These are phyloP conservation scores for Lyophyllum decastes DNA, from an alignment of 768 basidiomycete species.

Conservation along the genomic window DNA sequence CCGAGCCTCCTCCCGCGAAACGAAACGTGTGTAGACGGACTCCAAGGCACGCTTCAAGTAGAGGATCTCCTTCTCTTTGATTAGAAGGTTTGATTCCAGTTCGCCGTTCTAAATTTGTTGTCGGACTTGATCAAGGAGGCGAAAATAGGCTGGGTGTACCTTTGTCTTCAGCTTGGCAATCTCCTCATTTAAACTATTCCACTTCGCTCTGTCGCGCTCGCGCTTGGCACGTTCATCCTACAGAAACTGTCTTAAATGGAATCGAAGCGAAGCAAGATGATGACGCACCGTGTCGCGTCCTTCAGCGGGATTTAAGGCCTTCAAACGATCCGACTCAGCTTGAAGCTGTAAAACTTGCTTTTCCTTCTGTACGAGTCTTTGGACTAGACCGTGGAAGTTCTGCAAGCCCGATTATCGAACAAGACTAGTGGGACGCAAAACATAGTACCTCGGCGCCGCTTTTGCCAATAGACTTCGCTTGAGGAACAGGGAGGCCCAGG, in stretches of 20 bases:
- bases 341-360: conserved; percentile 78
- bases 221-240: conserved; percentile 76
- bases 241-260: neutral
- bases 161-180: conserved; percentile 68
- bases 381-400: conserved; percentile 74
- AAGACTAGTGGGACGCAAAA: conserved; percentile 1
- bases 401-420: conserved; percentile 24
- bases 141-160: conserved; percentile 36
- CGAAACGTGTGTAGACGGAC: conserved; percentile 82
- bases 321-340: conserved; percentile 66
- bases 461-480: conserved; percentile 45
- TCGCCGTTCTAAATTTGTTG: conserved; percentile 49
- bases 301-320: conserved; percentile 57
- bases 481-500: conserved; percentile 33
- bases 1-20: conserved; percentile 52
- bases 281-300: conserved; percentile 59
- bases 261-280: neutral
- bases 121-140: conserved; percentile 1
- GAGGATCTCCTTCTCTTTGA: conserved; percentile 71
- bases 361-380: conserved; percentile 82
- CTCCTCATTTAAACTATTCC: conserved; percentile 74
- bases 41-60: conserved; percentile 87
- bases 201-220: conserved; percentile 74
- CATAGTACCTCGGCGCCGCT: conserved; percentile 55
- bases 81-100: conserved; percentile 43